These are phyloP conservation scores for Marasmius sp. DNA, from an alignment of 1,284 basidiomycete genomes.

Conservation along the genomic window DNA sequence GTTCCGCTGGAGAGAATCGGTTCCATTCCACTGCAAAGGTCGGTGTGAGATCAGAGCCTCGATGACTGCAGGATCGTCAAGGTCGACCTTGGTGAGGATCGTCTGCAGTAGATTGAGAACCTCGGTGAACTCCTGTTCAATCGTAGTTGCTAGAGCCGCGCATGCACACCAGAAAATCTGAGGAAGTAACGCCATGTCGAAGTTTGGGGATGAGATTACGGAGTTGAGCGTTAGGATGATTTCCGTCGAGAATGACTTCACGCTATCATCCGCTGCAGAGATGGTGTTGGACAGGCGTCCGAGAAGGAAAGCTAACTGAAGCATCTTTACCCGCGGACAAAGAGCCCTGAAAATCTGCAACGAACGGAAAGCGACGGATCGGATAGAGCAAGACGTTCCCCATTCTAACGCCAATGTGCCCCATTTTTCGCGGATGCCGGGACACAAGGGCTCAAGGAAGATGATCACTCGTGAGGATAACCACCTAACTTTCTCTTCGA, in stretches of 20 bases:
- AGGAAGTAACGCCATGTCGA: conserved; percentile 66
- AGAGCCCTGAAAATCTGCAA: conserved; percentile 89
- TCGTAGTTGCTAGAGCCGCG: conserved; percentile 82
- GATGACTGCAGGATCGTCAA: conserved; percentile 65
- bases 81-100: conserved; percentile 72
- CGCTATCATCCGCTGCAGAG: conserved; percentile 72
- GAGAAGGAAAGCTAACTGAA: conserved; percentile 79
- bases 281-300: conserved; percentile 86
- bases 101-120: conserved; percentile 69
- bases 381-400: conserved; percentile 87
- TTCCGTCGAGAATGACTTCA: conserved; percentile 84
- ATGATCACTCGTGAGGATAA: conserved; percentile 68
- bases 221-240: conserved; percentile 79
- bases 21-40: conserved; percentile 75
- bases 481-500: conserved; percentile 67
- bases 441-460: conserved; percentile 70
- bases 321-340: conserved; percentile 70
- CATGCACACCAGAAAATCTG: conserved; percentile 88
- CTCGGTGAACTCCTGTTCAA: conserved; percentile 80
- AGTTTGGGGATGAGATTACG: conserved; percentile 58
- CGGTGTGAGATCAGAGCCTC: conserved; percentile 67
- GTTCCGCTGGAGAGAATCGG: conserved; percentile 70
- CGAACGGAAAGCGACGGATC: conserved; percentile 86
- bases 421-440: conserved; percentile 74
- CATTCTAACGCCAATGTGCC: conserved; percentile 81